A percentile compares a stretch with the other conserved stretches of the same genome.
Conservation (phyloP, 768 basidiomycete species). For the Mycena chlorophos region DNA sequence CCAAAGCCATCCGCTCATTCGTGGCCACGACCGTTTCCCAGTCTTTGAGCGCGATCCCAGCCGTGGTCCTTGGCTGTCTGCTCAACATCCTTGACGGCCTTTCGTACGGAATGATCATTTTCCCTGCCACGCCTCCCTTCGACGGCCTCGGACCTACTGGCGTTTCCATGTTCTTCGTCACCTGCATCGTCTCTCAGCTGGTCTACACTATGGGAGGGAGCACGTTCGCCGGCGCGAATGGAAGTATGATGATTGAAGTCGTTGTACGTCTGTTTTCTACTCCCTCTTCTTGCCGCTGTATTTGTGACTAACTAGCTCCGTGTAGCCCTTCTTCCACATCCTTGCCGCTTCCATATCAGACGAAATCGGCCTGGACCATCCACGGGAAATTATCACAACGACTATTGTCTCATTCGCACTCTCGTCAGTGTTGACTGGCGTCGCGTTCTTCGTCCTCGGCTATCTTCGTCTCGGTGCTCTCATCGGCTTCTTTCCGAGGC, state of each 20-base stretch:
- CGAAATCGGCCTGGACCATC: conserved; percentile 69
- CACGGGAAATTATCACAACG: conserved; percentile 80
- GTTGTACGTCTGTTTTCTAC: conserved; percentile 56
- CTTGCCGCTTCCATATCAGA: conserved; percentile 74
- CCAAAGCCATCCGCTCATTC: conserved; percentile 14
- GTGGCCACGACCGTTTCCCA: conserved; percentile 26
- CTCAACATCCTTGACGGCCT: conserved; percentile 94
- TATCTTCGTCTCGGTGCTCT: conserved; percentile 78
- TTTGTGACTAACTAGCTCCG: conserved; percentile 1
- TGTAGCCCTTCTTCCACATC: conserved; percentile 92
- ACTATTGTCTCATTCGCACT: conserved; percentile 88
- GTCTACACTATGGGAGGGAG: conserved; percentile 86
- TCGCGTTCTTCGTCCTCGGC: conserved; percentile 87
- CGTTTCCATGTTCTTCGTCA: conserved; percentile 94
- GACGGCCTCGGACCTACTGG: conserved; percentile 80
- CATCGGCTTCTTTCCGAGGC: conserved; percentile 94
- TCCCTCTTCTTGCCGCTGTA: neutral
- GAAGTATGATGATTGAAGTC: conserved; percentile 98
- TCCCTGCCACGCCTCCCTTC: conserved; percentile 83
- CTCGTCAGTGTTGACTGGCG: conserved; percentile 83
- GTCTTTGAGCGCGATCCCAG: conserved; percentile 62
- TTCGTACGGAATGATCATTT: conserved; percentile 96
- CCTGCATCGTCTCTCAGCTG: conserved; percentile 76
- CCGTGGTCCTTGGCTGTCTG: conserved; percentile 79
- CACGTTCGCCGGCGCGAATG: conserved; percentile 86